phyloP scores from a whole-genome alignment of 345 rosid genomes.

The Lepidium sativum region DNA sequence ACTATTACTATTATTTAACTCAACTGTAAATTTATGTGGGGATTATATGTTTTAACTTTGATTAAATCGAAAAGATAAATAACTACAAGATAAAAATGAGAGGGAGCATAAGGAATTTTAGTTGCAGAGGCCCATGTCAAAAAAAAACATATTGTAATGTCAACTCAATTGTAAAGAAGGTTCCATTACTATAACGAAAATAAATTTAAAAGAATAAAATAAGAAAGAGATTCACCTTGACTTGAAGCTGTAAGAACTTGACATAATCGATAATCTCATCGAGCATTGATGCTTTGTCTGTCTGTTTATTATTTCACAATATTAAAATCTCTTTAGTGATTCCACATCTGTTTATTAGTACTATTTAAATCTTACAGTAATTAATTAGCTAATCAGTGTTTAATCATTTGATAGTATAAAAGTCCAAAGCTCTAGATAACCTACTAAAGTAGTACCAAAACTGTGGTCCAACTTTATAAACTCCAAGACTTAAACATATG shows the following conservation, averaged over 20 bases:
- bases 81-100: not conserved
- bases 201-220: not conserved
- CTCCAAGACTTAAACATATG: slow-evolving; percentile 19
- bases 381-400: slow-evolving; percentile 23
- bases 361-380: too few species aligned
- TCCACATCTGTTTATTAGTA: too few species aligned
- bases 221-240: slow-evolving; percentile 54
- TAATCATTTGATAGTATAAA: slow-evolving; percentile 26
- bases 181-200: slow-evolving; percentile 1
- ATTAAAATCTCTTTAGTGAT: too few species aligned
- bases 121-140: slow-evolving; percentile 14
- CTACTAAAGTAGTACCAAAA: slow-evolving; percentile 11
- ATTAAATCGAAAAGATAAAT: not conserved
- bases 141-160: slow-evolving; percentile 25
- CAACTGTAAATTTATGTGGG: not conserved
- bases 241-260: slow-evolving; percentile 98
- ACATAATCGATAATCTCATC: slow-evolving; percentile 99
- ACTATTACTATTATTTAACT: not conserved
- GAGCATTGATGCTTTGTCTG: slow-evolving; percentile 99
- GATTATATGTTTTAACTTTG: not conserved
- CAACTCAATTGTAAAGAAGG: slow-evolving; percentile 23
- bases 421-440: slow-evolving; percentile 22
- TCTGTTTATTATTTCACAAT: slow-evolving; percentile 52
- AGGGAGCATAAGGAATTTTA: slow-evolving; percentile 28
- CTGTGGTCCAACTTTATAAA: slow-evolving; percentile 19